Percentiles rank a stretch among this genome's conserved stretches.
Conservation (phyloP, 1,139 yeast genomes). For the Cylindricascospora bacillispora region DNA sequence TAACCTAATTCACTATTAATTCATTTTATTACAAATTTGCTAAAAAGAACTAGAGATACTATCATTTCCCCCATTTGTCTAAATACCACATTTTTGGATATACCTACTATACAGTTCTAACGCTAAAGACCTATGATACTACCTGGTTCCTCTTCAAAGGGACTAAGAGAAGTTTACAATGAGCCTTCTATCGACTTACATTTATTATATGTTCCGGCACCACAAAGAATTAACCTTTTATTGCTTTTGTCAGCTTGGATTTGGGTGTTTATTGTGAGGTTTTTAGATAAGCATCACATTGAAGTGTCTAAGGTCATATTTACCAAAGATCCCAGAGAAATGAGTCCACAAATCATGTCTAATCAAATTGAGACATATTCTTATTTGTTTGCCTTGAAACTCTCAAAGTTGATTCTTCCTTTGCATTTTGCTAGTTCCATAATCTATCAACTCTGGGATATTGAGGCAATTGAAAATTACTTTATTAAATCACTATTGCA, state of each 20-base stretch:
- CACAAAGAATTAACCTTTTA: conserved; percentile 35
- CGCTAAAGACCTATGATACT: too few species aligned
- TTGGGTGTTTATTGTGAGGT: conserved; percentile 35
- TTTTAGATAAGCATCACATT: conserved; percentile 15
- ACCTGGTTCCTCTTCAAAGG: too few species aligned
- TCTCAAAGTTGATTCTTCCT: conserved; percentile 21
- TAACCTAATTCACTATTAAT: too few species aligned
- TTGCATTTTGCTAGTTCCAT: not conserved
- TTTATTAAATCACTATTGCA: conserved; percentile 8
- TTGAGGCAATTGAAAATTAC: too few species aligned
- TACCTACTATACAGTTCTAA: too few species aligned
- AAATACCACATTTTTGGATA: too few species aligned
- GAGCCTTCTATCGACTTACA: too few species aligned
- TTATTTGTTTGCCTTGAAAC: conserved; percentile 12
- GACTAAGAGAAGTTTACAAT: too few species aligned
- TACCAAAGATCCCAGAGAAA: conserved; percentile 23
- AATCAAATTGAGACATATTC: not conserved
- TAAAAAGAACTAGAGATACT: too few species aligned
- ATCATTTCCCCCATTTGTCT: too few species aligned
- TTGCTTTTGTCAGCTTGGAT: conserved; percentile 36
- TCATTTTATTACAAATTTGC: too few species aligned
- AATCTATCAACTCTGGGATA: not conserved
- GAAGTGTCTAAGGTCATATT: conserved; percentile 24
- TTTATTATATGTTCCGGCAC: conserved; percentile 29
- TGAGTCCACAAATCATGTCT: conserved; percentile 13